A percentile compares a stretch with the other conserved stretches of the same genome.
phyloP scores from a whole-genome alignment of 2,329 filamentous ascomycete genomes.

The Fusarium brevicatenulatum region DNA sequence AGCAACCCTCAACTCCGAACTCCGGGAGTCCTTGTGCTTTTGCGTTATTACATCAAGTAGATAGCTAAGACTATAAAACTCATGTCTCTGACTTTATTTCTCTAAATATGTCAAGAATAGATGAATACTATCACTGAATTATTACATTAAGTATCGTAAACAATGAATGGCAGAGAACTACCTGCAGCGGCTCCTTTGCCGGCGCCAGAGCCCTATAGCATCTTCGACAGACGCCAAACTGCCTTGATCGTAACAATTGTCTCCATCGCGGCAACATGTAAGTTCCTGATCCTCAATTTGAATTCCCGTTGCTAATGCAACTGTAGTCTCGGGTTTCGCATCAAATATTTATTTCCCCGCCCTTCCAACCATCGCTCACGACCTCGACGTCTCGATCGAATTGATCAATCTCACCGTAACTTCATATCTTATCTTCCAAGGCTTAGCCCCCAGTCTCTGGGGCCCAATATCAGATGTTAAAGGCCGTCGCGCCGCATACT shows the following conservation, averaged over 20 bases:
- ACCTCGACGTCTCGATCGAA: slow-evolving; percentile 53
- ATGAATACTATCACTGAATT: accelerated
- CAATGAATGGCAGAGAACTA: not conserved
- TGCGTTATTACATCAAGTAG: no score
- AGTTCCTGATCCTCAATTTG: no score
- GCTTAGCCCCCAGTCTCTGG: slow-evolving; percentile 61
- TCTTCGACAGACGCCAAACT: slow-evolving; percentile 62
- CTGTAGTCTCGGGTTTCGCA: slow-evolving; percentile 58
- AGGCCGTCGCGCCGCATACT: slow-evolving; percentile 58
- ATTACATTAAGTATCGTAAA: not conserved
- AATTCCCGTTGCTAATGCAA: no score
- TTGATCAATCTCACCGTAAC: slow-evolving; percentile 58
- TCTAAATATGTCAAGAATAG: accelerated
- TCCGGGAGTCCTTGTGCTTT: not conserved
- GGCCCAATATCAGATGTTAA: slow-evolving; percentile 59
- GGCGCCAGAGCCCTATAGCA: slow-evolving; percentile 53
- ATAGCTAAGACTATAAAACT: accelerated
- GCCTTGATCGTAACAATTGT: slow-evolving; percentile 58
- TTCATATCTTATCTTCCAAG: slow-evolving; percentile 64
- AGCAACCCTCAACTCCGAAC: not conserved
- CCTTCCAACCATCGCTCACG: slow-evolving; percentile 55
- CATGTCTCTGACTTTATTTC: accelerated
- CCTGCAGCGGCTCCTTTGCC: not conserved
- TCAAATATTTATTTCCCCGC: slow-evolving; percentile 63
- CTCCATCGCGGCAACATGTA: slow-evolving; percentile 62